phyloP scores from a whole-genome alignment of 2,329 filamentous ascomycete genomes.

The Cryphonectria parasitica region DNA sequence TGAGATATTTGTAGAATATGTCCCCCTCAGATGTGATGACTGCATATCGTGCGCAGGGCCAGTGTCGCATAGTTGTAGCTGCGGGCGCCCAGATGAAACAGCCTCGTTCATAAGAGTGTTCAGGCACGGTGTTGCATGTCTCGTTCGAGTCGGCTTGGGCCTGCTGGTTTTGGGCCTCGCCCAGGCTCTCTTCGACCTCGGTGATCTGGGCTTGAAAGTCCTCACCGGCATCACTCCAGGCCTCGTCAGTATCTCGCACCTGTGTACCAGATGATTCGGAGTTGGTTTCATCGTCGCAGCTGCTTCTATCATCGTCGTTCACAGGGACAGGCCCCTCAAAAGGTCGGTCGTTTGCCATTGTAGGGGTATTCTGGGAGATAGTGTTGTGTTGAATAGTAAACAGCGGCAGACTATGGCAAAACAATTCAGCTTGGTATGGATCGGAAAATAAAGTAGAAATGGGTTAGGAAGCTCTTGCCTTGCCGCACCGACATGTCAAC shows the following conservation, averaged over 20 bases:
- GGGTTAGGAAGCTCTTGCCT: background rate
- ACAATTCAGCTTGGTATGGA: background rate
- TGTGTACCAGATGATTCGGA: background rate
- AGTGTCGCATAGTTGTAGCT: background rate
- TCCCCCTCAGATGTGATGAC: background rate
- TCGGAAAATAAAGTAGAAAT: background rate
- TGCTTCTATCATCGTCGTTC: background rate
- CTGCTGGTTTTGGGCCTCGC: background rate
- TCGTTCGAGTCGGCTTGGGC: background rate
- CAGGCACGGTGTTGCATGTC: background rate
- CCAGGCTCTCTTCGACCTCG: background rate
- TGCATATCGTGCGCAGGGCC: conserved; percentile 9
- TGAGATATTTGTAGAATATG: conserved; percentile 17
- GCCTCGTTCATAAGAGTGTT: background rate
- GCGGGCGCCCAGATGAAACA: background rate
- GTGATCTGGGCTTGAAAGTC: background rate
- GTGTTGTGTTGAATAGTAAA: background rate
- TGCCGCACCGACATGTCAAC: background rate
- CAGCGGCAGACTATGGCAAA: background rate
- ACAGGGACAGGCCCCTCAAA: background rate
- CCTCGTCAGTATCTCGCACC: background rate
- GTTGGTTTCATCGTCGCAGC: background rate
- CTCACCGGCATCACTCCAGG: background rate
- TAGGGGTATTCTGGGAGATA: background rate
- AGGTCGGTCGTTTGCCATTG: background rate